Percentiles rank a stretch among this genome's conserved stretches.
Conservation (phyloP, 495 filamentous ascomycete species). For the Neurospora sp. region DNA sequence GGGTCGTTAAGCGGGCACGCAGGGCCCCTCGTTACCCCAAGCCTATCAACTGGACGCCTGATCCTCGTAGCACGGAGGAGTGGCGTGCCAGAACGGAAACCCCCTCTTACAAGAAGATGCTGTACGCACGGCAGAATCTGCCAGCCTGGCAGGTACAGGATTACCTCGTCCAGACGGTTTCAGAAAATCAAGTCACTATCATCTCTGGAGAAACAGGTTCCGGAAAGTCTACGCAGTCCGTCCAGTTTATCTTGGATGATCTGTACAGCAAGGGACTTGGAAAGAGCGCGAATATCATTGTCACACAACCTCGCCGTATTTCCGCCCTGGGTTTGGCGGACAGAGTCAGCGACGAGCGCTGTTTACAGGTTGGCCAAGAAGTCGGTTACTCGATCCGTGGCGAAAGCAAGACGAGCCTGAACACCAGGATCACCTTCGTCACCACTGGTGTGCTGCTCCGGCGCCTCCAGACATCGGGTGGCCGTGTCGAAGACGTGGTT, state of each 20-base stretch:
- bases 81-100: slow-evolving; percentile 35
- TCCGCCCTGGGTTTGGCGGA: slow-evolving; percentile 91
- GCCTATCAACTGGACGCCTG: slow-evolving; percentile 36
- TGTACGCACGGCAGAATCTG: slow-evolving; percentile 54
- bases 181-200: slow-evolving; percentile 74
- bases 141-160: slow-evolving; percentile 84
- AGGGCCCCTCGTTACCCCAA: slow-evolving; percentile 40
- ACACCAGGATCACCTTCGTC: slow-evolving; percentile 88
- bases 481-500: slow-evolving; percentile 63
- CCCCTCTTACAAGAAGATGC: slow-evolving; percentile 60
- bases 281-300: slow-evolving; percentile 77
- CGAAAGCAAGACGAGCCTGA: slow-evolving; percentile 55
- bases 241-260: slow-evolving; percentile 92
- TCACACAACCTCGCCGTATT: slow-evolving; percentile 90
- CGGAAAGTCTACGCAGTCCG: slow-evolving; percentile 93
- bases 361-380: slow-evolving; percentile 70
- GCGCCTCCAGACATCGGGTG: slow-evolving; percentile 77
- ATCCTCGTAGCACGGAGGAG: slow-evolving; percentile 32
- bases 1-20: slow-evolving; percentile 12
- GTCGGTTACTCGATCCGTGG: slow-evolving; percentile 93
- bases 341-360: slow-evolving; percentile 86
- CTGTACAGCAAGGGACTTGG: slow-evolving; percentile 70
- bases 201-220: slow-evolving; percentile 95
- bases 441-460: slow-evolving; percentile 94
- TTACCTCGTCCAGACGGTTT: slow-evolving; percentile 62